phyloP scores from a whole-genome alignment of 2,329 filamentous ascomycete species.

The Teratosphaeria epicoccoides region DNA sequence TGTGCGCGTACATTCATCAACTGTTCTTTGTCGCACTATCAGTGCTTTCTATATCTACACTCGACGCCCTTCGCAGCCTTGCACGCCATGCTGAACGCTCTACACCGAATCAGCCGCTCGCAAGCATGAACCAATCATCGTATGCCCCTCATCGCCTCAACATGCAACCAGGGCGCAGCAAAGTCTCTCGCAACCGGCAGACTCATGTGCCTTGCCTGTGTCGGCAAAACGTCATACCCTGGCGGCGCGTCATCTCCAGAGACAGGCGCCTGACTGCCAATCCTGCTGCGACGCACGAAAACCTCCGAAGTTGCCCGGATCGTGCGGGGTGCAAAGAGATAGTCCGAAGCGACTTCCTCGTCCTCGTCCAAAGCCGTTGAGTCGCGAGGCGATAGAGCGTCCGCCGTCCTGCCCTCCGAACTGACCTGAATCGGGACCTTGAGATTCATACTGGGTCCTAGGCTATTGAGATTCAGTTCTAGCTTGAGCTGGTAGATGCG shows the following conservation, averaged over 20 bases:
- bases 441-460: slow-evolving; percentile 32
- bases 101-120: no score
- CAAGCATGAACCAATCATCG: neutral
- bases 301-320: slow-evolving; percentile 21
- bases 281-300: slow-evolving; percentile 16
- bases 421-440: slow-evolving; percentile 39
- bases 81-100: neutral
- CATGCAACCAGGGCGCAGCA: neutral
- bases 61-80: no score
- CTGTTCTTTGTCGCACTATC: no score
- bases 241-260: slow-evolving; percentile 15
- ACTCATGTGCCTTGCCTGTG: neutral
- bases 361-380: slow-evolving; percentile 4
- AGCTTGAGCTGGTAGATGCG: slow-evolving; percentile 53
- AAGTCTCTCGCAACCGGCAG: neutral
- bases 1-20: no score
- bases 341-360: slow-evolving; percentile 16
- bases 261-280: slow-evolving; percentile 11
- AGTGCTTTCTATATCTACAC: no score
- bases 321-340: slow-evolving; percentile 28
- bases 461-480: slow-evolving; percentile 42
- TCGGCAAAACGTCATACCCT: slow-evolving; percentile 14
- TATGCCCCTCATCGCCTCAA: neutral
- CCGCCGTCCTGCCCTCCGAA: slow-evolving; percentile 7
- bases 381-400: neutral